Evolutionary conservation across 805 yeast genomes (phyloP).

Genomic region (Metschnikowia hibisci): DNA sequence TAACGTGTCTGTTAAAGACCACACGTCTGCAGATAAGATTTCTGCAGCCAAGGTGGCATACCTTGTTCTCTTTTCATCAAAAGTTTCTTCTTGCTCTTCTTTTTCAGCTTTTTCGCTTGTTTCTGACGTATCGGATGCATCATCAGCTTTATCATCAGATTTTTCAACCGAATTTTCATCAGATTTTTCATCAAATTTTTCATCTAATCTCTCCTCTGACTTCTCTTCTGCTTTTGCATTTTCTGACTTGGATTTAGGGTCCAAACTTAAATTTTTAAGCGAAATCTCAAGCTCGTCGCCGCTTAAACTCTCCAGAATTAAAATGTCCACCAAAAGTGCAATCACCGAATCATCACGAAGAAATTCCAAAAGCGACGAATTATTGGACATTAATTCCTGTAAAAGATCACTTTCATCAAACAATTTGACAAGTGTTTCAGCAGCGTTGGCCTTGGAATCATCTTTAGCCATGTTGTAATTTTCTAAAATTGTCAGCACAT

Average conservation of each 20-base stretch:
- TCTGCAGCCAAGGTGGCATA: conserved; percentile 66
- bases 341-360: conserved; percentile 47
- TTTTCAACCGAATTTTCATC: neutral
- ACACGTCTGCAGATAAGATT: conserved; percentile 83
- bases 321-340: conserved; percentile 35
- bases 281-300: conserved; percentile 17
- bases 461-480: conserved; percentile 22
- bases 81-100: conserved; percentile 15
- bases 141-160: neutral
- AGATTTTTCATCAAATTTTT: neutral
- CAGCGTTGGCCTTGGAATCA: conserved; percentile 14
- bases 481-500: conserved; percentile 38
- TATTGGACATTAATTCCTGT: conserved; percentile 64
- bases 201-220: no score
- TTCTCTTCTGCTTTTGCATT: no score
- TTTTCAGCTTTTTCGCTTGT: conserved; percentile 9
- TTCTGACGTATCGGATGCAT: neutral
- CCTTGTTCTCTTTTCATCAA: conserved; percentile 33
- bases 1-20: conserved; percentile 89
- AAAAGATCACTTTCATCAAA: conserved; percentile 42
- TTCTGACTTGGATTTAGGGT: conserved; percentile 2
- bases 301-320: conserved; percentile 23
- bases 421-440: conserved; percentile 30
- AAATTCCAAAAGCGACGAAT: conserved; percentile 71
- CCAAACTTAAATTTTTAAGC: conserved; percentile 14